Evolutionary conservation across 2,329 filamentous ascomycete species (phyloP).

Genomic region (Aspergillus pseudonomiae): DNA sequence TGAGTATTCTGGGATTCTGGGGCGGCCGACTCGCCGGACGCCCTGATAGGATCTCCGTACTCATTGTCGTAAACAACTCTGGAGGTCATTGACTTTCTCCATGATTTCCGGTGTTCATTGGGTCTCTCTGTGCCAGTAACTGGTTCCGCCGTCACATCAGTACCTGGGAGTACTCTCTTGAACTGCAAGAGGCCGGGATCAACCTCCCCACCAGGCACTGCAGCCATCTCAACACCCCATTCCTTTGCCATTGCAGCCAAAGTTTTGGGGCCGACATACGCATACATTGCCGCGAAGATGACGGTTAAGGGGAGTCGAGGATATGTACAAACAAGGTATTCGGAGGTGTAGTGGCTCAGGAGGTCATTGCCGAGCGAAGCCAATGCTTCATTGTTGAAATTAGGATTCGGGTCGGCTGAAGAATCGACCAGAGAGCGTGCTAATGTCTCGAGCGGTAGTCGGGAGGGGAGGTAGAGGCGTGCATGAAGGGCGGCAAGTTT

Average conservation of each 20-base stretch:
- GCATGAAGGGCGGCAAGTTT: conserved; percentile 93
- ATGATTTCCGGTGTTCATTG: conserved; percentile 59
- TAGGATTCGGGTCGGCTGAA: conserved; percentile 76
- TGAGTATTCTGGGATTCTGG: conserved; percentile 19
- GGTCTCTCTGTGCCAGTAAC: conserved; percentile 46
- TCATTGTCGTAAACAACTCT: conserved; percentile 80
- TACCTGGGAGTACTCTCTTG: conserved; percentile 52
- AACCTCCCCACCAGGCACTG: conserved; percentile 84
- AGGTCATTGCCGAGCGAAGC: conserved; percentile 80
- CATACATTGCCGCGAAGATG: conserved; percentile 81
- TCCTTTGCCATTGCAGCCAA: conserved; percentile 73
- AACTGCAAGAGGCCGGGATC: conserved; percentile 91
- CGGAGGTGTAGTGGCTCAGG: conserved; percentile 84
- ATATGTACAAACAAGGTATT: conserved; percentile 85
- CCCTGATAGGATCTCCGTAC: conserved; percentile 68
- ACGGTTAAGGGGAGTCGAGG: conserved; percentile 89
- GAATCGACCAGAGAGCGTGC: conserved; percentile 82
- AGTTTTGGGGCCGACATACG: conserved; percentile 76
- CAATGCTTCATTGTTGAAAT: conserved; percentile 88
- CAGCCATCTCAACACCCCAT: conserved; percentile 92
- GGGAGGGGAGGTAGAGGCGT: conserved; percentile 77
- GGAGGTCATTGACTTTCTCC: conserved; percentile 72
- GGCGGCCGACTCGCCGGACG: conserved; percentile 14
- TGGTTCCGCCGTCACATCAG: conserved; percentile 41
- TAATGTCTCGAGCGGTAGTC: conserved; percentile 82